Evolutionary conservation across 768 basidiomycete genomes (phyloP), one percentile per base, ranked within the genome.

Genomic region (Aureoboletus auriporus): DNA sequence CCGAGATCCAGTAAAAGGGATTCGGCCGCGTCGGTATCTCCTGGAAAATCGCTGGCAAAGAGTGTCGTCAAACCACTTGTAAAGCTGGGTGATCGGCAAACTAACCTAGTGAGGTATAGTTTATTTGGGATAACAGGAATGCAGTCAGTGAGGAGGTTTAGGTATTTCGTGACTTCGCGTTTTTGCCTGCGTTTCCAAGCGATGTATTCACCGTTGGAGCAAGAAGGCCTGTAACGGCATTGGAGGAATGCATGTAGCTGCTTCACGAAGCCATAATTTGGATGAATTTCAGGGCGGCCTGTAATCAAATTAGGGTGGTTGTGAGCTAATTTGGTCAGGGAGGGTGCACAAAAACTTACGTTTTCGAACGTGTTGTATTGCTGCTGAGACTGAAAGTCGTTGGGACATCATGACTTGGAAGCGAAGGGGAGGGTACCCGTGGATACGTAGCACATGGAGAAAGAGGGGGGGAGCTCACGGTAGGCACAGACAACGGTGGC

Each of bases 401-500:
- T 65, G 68, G 20, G 73, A 72, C 45, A 74, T 67, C 78, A 82
- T 81, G 17, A 82, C 79, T 79, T 60, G 50, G 10, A 28, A 34
- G 20, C 16, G 23, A 39, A n/a, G 35, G 11, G 14, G 28, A 11
- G 10, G 36, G 31, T 8, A 34, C 35, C 20, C 16, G 52, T 48
- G 39, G 20, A 44, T 50, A 16, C 4, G 34, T 29, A 38, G 16
- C 29, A 54, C 42, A 39, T 28, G 39, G 30, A 38, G 29, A 46
- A 30, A 50, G 46, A 31, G 28, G 27, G 29, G 41, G 8, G 20
- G 13, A 71, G 20, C 78, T 66, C 61, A 80, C 77, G 61, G 59
- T 75, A 82, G 13, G 79, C 80, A 42, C 75, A 76, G 23, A 82
- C 70, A 23, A 79, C 76, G 8, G 85, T 80, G 34, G 79, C 70